Evolutionary conservation across 345 rosid genomes (phyloP).

Genomic region (Salix suchowensis): DNA sequence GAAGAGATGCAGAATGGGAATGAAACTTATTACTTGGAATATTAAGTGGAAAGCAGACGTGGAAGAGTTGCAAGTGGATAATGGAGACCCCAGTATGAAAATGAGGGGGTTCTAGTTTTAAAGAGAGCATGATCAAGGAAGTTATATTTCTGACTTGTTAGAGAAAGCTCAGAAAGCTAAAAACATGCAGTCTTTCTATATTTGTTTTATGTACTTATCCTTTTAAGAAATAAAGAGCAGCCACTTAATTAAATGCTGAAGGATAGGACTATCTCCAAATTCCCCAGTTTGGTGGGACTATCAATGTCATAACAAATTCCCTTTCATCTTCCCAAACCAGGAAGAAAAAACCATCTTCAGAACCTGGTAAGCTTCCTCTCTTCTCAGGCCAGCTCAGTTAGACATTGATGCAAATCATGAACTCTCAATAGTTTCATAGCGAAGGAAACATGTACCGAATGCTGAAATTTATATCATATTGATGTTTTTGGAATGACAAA

Average conservation of each 20-base stretch:
- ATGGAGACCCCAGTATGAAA: background rate
- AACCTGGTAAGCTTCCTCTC: background rate
- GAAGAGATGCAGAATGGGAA: background rate
- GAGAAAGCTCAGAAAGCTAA: background rate
- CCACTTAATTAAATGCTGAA: background rate
- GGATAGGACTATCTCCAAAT: background rate
- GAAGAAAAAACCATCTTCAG: background rate
- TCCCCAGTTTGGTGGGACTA: background rate
- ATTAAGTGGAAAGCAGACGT: background rate
- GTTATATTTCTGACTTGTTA: background rate
- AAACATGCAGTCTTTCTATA: background rate
- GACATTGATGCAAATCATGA: background rate
- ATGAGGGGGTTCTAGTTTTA: background rate
- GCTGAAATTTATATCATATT: background rate
- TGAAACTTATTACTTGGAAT: background rate
- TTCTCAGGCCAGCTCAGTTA: background rate
- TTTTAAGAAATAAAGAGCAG: background rate
- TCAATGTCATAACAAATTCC: background rate
- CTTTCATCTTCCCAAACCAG: background rate
- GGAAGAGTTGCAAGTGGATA: background rate
- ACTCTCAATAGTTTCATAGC: background rate
- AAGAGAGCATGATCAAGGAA: background rate
- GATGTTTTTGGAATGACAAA: background rate
- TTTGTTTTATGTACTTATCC: background rate
- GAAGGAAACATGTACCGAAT: background rate